phyloP scores from a whole-genome alignment of 352 stramenopile genomes.

The Globisporangium nagaii region DNA sequence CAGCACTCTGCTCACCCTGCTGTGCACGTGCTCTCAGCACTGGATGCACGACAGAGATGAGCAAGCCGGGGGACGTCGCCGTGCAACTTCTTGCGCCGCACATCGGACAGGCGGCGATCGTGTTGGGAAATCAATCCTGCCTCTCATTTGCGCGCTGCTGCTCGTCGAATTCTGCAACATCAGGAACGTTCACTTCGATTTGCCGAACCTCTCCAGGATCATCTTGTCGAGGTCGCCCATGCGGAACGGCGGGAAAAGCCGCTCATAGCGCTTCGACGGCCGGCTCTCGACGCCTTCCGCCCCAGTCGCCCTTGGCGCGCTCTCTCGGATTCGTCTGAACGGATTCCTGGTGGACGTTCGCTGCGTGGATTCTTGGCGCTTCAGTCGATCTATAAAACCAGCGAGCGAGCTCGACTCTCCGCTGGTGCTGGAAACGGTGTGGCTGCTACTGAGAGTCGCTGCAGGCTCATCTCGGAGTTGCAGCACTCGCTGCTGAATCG shows the following conservation, averaged over 20 bases:
- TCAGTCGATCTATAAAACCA: neutral
- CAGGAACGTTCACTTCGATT: slow-evolving; percentile 2
- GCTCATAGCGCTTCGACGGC: slow-evolving; percentile 36
- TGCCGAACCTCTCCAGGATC: slow-evolving; percentile 20
- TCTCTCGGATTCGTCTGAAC: neutral
- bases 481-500: slow-evolving; percentile 5
- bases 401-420: neutral
- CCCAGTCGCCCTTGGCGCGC: neutral
- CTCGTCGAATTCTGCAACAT: too few relatives aligned
- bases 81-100: too few relatives aligned
- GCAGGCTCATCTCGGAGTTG: neutral
- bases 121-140: too few relatives aligned
- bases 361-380: neutral
- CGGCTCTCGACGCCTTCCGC: neutral
- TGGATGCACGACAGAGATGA: too few relatives aligned
- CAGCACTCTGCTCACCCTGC: too few relatives aligned
- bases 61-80: too few relatives aligned
- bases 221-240: slow-evolving; percentile 32
- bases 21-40: too few relatives aligned
- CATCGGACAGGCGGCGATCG: too few relatives aligned
- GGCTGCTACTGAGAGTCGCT: neutral
- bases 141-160: too few relatives aligned
- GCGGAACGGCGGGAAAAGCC: slow-evolving; percentile 33
- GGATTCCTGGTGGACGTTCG: neutral
- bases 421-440: neutral